A percentile compares a stretch with the other conserved stretches of the same genome.
Conservation (phyloP, 169 alveolate genomes). For the Cardiosporidium cionae region DNA sequence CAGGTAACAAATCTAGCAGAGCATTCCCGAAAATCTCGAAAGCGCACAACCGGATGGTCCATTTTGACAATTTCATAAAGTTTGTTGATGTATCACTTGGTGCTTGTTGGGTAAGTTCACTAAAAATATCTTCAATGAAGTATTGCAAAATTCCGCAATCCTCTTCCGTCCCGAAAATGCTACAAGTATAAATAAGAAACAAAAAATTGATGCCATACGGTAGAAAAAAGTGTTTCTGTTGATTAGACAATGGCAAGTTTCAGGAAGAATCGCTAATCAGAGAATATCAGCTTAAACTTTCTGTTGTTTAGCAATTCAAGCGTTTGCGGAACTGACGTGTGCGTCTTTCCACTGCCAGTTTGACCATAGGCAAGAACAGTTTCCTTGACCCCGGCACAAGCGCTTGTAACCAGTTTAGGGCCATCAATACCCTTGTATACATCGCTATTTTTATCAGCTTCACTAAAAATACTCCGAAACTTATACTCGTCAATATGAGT, state of each 20-base stretch:
- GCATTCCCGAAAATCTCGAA: conserved; percentile 5
- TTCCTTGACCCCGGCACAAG: conserved; percentile 3
- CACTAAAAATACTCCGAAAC: not conserved
- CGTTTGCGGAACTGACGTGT: conserved; percentile 1
- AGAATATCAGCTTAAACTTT: not conserved
- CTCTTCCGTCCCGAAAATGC: conserved; percentile 4
- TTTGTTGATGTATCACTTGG: too few species aligned
- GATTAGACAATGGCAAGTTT: not conserved
- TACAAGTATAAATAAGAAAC: not conserved
- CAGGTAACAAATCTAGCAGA: conserved; percentile 1
- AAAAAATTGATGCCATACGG: too few species aligned
- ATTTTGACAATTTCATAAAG: not conserved
- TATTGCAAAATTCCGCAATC: conserved; percentile 7
- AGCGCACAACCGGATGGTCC: not conserved
- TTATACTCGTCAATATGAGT: not conserved
- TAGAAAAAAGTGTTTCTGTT: not conserved
- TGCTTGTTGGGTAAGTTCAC: too few species aligned
- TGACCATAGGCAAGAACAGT: conserved; percentile 19
- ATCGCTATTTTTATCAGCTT: conserved; percentile 1
- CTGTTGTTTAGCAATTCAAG: not conserved
- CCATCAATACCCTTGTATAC: conserved; percentile 3
- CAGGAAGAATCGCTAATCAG: not conserved
- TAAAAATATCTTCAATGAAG: conserved; percentile 2
- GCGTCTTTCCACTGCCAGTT: conserved; percentile 16
- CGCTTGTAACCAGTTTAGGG: not conserved